Base-by-base conservation (phyloP, 257 asterid species). In the Nicotiana knightiana region DNA sequence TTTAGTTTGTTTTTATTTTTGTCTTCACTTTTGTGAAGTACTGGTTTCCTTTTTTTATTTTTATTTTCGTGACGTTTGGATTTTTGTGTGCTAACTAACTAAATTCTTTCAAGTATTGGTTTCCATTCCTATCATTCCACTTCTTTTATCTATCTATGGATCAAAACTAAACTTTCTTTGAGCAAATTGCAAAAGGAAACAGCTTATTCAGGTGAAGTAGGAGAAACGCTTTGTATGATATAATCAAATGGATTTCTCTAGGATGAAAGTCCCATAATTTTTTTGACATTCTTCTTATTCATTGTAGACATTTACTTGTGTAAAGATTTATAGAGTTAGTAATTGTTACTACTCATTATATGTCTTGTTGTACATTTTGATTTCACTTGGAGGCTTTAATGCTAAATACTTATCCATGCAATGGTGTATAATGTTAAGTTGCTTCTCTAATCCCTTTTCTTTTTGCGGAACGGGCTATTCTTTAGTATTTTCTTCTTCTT, bases 1-100 rank as follows among this genome's bases (percentile, higher is more conserved):
- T 82, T 77, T 85, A 26, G 81, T 48, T 33, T 43, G 28, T 64
- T n/a, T 33, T 28, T 53, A 70, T 61, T 81, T 2, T 39, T 75
- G 46, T 51, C 63, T 3, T 24, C 53, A 58, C 63, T 51, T 24
- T 8, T 51, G 3, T 73, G 79, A 48, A 70, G 21, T 18, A 3
- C 24, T 71, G 21, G 6, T 53, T 53, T 53, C 2, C 17, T 0
- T 2, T 15, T 51, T 46, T 11, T 70, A 21, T 0, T 1, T 5
- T 3, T 46, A 43, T 71, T 1, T 0, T 0, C 6, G 32, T 37
- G 77, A n/a, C 1, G 2, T 4, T n/a, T 75, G 79, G 26, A 75
- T 26, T 13, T 75, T 51, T 10, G 1, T 4, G 63, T 8, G 53
- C 9, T 26, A 75, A 46, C 21, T 71, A 68, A 71, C 55, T 17